phyloP scores from a whole-genome alignment of 176 grass and related monocot species.

The Oryza meyeriana region DNA sequence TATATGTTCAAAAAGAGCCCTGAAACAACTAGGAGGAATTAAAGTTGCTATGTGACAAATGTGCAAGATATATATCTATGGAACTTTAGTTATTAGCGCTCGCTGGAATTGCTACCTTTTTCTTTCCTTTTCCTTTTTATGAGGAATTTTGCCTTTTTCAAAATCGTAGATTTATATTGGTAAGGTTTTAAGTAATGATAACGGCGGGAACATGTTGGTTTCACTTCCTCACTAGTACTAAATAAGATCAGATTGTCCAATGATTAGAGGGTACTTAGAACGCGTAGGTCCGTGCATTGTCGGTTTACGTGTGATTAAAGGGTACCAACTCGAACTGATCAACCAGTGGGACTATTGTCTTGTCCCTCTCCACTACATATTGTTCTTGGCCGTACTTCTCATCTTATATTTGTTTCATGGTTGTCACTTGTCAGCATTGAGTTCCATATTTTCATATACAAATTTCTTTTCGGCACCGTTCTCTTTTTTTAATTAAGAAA shows the following conservation, averaged over 20 bases:
- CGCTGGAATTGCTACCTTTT: too few relatives aligned
- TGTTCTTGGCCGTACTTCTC: neutral
- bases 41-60: constrained; percentile 5
- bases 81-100: too few relatives aligned
- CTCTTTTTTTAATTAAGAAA: neutral
- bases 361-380: neutral
- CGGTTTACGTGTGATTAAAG: constrained; percentile 16
- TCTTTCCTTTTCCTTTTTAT: too few relatives aligned
- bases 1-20: too few relatives aligned
- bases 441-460: neutral
- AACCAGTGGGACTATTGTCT: neutral
- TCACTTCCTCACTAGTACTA: neutral
- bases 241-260: constrained; percentile 14
- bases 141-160: too few relatives aligned
- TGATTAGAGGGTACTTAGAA: neutral
- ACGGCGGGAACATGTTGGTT: neutral
- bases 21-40: too few relatives aligned
- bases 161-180: neutral
- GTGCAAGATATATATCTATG: neutral
- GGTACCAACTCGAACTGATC: neutral
- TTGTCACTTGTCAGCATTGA: neutral
- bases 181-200: neutral
- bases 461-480: neutral
- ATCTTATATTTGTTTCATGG: neutral
- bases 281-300: constrained; percentile 4